Percentiles rank a stretch among this genome's conserved stretches.
Evolutionary conservation across 495 filamentous ascomycete species (phyloP).

Genomic region (Xylaria nigripes): DNA sequence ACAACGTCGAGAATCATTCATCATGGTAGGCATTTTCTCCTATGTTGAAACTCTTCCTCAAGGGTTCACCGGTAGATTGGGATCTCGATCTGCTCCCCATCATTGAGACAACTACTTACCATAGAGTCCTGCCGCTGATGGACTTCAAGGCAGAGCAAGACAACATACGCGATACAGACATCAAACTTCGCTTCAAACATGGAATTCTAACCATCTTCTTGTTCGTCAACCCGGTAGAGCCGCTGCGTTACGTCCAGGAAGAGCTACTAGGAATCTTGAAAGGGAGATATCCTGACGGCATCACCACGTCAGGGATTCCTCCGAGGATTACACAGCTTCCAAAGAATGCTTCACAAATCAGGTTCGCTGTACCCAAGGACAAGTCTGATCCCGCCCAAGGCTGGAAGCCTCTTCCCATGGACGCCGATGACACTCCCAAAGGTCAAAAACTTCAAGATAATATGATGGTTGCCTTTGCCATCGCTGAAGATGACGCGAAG

Average conservation of each 20-base stretch:
- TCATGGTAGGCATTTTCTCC: no score
- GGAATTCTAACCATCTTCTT: slow-evolving; percentile 71
- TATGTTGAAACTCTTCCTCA: not conserved
- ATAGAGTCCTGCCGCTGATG: not conserved
- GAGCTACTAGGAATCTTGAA: slow-evolving; percentile 51
- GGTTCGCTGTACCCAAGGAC: slow-evolving; percentile 30
- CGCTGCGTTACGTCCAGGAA: slow-evolving; percentile 53
- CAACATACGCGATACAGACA: slow-evolving; percentile 32
- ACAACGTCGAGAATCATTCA: no score
- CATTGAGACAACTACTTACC: not conserved
- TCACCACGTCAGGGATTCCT: slow-evolving; percentile 17
- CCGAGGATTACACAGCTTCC: slow-evolving; percentile 28
- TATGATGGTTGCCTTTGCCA: slow-evolving; percentile 61
- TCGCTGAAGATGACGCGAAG: slow-evolving; percentile 38
- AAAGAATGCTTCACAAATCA: slow-evolving; percentile 32
- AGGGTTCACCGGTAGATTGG: not conserved
- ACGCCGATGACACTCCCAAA: slow-evolving; percentile 29
- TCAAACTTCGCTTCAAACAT: slow-evolving; percentile 71
- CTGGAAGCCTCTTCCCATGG: slow-evolving; percentile 32
- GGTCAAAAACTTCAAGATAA: slow-evolving; percentile 45
- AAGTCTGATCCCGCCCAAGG: slow-evolving; percentile 26
- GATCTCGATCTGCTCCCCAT: not conserved
- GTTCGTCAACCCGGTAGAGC: slow-evolving; percentile 51
- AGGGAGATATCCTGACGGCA: slow-evolving; percentile 43
- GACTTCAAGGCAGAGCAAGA: slow-evolving; percentile 12